Percentiles rank a stretch among this genome's conserved stretches.
Evolutionary conservation across 2,329 filamentous ascomycete species (phyloP).

Genomic region (Phialophora expanda): DNA sequence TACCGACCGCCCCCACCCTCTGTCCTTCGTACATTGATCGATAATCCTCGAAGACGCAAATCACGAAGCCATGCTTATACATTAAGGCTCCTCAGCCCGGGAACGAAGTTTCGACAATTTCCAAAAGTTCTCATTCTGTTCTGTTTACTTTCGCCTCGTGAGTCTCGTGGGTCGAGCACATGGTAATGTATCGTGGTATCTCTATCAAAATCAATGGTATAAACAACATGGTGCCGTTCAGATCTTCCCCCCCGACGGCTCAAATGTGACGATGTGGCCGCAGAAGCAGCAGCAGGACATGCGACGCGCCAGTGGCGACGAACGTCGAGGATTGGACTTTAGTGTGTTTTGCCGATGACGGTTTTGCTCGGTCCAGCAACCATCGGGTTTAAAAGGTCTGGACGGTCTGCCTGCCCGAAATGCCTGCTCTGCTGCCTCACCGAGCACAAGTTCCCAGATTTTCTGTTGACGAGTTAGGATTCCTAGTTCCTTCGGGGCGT

Average conservation of each 20-base stretch:
- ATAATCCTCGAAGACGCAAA: neutral
- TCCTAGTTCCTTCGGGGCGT: neutral
- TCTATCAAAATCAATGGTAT: conserved; percentile 18
- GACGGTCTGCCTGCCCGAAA: neutral
- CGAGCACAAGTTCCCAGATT: conserved; percentile 16
- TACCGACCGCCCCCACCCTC: too few species aligned
- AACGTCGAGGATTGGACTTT: neutral
- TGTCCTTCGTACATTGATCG: neutral
- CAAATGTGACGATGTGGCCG: neutral
- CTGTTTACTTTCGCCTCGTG: conserved; percentile 16
- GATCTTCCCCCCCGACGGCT: neutral
- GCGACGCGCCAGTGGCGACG: neutral
- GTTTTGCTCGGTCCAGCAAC: neutral
- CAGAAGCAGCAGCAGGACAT: conserved; percentile 2
- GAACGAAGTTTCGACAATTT: conserved; percentile 19
- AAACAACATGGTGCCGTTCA: conserved; percentile 6
- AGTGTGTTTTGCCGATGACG: neutral
- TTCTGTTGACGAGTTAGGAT: conserved; percentile 7
- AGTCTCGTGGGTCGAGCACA: conserved; percentile 13
- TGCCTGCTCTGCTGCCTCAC: neutral
- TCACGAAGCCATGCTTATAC: neutral
- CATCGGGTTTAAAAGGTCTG: too few species aligned
- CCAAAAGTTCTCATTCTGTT: conserved; percentile 28
- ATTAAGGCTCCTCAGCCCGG: neutral
- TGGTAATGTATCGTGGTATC: conserved; percentile 21